Evolutionary conservation across 305 asterid genomes (phyloP).

Genomic region (Salvia sclarea): DNA sequence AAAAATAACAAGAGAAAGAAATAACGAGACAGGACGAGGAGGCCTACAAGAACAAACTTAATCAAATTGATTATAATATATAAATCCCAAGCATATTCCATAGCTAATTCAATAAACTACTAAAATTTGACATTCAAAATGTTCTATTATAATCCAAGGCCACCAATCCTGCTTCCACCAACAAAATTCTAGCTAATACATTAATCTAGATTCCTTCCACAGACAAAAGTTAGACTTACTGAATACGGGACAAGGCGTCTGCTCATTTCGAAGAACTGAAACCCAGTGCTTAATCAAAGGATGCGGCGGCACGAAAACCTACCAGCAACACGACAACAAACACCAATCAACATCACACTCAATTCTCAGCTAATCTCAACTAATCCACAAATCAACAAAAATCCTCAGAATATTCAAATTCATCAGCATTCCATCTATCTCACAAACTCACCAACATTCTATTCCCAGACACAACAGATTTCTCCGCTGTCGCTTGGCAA

Average conservation of each 20-base stretch:
- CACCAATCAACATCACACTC: slow-evolving; percentile 10
- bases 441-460: slow-evolving; percentile 66
- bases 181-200: neutral
- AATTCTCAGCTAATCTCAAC: neutral
- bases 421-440: slow-evolving; percentile 1
- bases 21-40: neutral
- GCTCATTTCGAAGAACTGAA: slow-evolving; percentile 88
- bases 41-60: slow-evolving; percentile 6
- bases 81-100: slow-evolving; percentile 18
- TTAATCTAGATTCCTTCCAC: neutral
- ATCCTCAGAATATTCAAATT: neutral
- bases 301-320: slow-evolving; percentile 97
- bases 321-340: slow-evolving; percentile 25
- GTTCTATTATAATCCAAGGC: neutral
- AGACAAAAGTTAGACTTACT: slow-evolving; percentile 34
- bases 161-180: neutral
- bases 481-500: slow-evolving; percentile 49
- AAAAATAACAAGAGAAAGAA: neutral
- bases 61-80: neutral
- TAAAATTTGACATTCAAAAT: neutral
- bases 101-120: neutral
- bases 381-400: neutral
- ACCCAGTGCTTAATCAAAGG: slow-evolving; percentile 97
- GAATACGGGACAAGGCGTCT: slow-evolving; percentile 72
- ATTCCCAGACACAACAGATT: slow-evolving; percentile 41